Evolutionary conservation across 495 filamentous ascomycete genomes (phyloP).

Genomic region (Aspergillus funiculosus): DNA sequence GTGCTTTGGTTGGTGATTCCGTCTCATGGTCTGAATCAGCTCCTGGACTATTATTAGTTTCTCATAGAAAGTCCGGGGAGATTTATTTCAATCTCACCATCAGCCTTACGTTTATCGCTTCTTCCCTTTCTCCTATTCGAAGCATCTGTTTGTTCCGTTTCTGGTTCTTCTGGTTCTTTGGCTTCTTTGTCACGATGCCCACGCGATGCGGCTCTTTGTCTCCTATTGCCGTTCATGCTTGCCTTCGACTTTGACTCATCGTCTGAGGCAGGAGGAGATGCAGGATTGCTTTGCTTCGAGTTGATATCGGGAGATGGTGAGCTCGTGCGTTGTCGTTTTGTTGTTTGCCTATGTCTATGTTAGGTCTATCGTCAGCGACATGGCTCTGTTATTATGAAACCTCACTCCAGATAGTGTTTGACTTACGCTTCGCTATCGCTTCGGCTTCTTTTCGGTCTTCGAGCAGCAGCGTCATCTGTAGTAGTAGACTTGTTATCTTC

Average conservation of each 20-base stretch:
- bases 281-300: conserved; percentile 42
- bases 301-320: conserved; percentile 62
- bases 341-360: conserved; percentile 47
- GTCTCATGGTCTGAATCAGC: conserved; percentile 37
- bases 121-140: conserved; percentile 68
- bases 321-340: conserved; percentile 67
- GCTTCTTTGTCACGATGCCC: conserved; percentile 67
- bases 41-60: conserved; percentile 12
- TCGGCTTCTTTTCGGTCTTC: conserved; percentile 73
- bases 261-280: conserved; percentile 60
- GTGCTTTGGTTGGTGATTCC: conserved; percentile 37
- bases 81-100: conserved; percentile 52
- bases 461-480: conserved; percentile 43
- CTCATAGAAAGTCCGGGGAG: neutral
- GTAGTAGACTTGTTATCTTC: conserved; percentile 49
- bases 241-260: conserved; percentile 52
- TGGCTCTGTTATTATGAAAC: neutral
- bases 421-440: conserved; percentile 93
- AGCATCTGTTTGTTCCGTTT: conserved; percentile 62
- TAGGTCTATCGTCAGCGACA: conserved; percentile 19
- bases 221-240: conserved; percentile 52
- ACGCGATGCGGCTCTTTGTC: conserved; percentile 58
- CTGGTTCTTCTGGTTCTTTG: conserved; percentile 59
- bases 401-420: neutral
- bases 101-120: conserved; percentile 63